phyloP scores from a whole-genome alignment of 2,329 filamentous ascomycete genomes.

The Teratosphaeria epicoccoides region DNA sequence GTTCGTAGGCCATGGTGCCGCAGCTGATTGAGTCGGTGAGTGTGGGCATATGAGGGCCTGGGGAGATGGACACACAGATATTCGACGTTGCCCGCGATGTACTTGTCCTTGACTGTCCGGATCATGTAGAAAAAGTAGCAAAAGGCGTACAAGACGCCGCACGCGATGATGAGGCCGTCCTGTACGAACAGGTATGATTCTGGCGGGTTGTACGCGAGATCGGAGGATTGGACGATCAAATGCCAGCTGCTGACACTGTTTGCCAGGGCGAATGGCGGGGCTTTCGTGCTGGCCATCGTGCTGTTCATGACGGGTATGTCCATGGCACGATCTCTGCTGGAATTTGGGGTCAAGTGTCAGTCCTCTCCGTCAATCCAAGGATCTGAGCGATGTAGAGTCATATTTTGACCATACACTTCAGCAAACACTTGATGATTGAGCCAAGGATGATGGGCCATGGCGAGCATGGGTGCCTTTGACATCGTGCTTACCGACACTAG shows the following conservation, averaged over 20 bases:
- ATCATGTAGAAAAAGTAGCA: conserved; percentile 33
- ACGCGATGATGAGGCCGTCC: conserved; percentile 32
- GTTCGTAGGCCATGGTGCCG: conserved; percentile 30
- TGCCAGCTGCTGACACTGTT: conserved; percentile 29
- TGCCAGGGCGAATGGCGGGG: conserved; percentile 25
- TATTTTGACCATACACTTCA: no score
- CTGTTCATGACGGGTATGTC: neutral
- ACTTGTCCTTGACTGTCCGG: conserved; percentile 28
- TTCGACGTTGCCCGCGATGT: conserved; percentile 23
- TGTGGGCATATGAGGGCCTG: neutral
- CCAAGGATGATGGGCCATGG: neutral
- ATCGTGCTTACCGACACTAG: neutral
- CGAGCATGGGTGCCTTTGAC: neutral
- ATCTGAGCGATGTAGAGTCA: no score
- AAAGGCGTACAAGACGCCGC: conserved; percentile 30
- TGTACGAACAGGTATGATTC: conserved; percentile 33
- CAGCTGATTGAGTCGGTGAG: neutral
- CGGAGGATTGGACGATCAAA: conserved; percentile 42
- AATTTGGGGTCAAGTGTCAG: no score
- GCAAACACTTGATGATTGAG: neutral
- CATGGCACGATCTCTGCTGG: no score
- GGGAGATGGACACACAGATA: conserved; percentile 9
- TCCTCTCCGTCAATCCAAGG: no score
- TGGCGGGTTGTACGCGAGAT: conserved; percentile 30
- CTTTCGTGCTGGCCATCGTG: neutral